These are phyloP conservation scores for Erodium moschatum DNA, from an alignment of 441 rosid species.

Conservation along the genomic window DNA sequence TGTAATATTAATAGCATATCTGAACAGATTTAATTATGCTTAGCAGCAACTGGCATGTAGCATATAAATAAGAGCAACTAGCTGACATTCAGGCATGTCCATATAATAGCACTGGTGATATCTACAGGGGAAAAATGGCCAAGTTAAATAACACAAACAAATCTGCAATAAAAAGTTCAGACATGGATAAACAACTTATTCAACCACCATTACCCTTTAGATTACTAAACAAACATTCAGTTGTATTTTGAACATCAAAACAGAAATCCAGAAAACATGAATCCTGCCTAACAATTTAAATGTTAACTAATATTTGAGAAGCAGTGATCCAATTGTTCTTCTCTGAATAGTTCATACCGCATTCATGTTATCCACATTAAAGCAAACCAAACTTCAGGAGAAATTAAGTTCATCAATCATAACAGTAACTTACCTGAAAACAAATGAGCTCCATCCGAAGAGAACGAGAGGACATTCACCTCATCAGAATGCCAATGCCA, in stretches of 20 bases:
- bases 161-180: conserved; percentile 6
- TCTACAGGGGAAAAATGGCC: neutral
- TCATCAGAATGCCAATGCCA: conserved; percentile 94
- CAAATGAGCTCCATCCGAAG: conserved; percentile 88
- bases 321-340: neutral
- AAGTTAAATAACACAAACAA: neutral
- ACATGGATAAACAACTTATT: neutral
- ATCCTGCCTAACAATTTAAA: neutral
- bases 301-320: neutral
- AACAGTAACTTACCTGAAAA: conserved; percentile 53
- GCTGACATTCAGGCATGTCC: neutral
- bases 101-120: neutral
- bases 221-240: neutral
- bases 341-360: neutral
- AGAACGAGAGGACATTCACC: conserved; percentile 64
- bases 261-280: neutral
- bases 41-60: neutral
- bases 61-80: neutral
- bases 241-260: neutral
- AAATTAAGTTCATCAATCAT: conserved; percentile 8
- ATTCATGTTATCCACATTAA: conserved; percentile 1
- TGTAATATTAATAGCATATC: neutral
- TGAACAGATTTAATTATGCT: neutral
- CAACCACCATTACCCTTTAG: neutral
- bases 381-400: neutral